Evolutionary conservation across 2,329 filamentous ascomycete species (phyloP), one percentile per base, ranked within the genome.

Genomic region (Cercospora janseana): DNA sequence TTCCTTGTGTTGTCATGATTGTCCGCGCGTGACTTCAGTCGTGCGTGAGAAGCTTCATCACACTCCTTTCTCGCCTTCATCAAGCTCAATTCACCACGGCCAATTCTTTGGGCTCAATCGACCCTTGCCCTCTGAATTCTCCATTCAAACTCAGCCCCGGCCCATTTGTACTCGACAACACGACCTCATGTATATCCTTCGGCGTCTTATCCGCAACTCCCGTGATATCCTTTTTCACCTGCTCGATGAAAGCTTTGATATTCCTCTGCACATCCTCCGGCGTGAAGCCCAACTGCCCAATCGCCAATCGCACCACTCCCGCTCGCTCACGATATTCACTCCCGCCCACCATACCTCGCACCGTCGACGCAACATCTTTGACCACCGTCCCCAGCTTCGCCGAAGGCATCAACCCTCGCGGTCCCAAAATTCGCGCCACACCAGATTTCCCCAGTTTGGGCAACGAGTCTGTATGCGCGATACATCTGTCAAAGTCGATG

Each of bases 391-490:
- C 90, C 55, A 82, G 82, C 77, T 95, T 95, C 53, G 80, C 74
- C 68, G 82, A 94, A 4, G 93, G 93, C 93, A 98, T 97, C 65
- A 98, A 71, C 2, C 91, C 91, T 70, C 82, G 85, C 37, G 94
- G 93, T 64, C 93, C 93, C 15, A 98, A 76, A 34, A 95, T 79
- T 58, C 85, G 80, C 57, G 87, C 92, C 56, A 98, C 70, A 0
- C 80, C 82, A 27, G 90, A 86, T 75, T 93, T 91, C 67, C 85
- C 86, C 63, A 98, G 75, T 49, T 87, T 89, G 45, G 80, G 78
- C 60, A 93, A 76, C 60, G 85, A 90, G 61, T 88, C 82, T 43
- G 79, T 77, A 70, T 96, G 91, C 72, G 89, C 95, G 61, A 98
- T 82, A 56, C 90, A 86, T 48, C 88, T 79, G 68, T 97, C 93